These are phyloP conservation scores for Wickerhamiella domercqiae DNA, from an alignment of 805 yeast genomes.

Conservation along the genomic window DNA sequence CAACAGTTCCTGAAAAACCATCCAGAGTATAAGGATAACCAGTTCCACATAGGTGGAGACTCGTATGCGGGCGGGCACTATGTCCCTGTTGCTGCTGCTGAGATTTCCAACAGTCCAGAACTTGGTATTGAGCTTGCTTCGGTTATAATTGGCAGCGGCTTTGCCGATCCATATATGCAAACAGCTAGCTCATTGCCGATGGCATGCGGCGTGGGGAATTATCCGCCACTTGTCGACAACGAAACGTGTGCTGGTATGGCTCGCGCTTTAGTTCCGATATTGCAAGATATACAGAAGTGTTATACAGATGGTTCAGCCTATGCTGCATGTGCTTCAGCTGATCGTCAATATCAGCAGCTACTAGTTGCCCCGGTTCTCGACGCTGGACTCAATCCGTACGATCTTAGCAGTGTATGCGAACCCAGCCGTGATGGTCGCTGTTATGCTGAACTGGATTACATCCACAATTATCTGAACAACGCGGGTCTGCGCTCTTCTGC, in stretches of 20 bases:
- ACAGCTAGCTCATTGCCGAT: conserved; percentile 70
- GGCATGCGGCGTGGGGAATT: conserved; percentile 85
- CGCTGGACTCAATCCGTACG: conserved; percentile 87
- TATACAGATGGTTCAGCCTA: conserved; percentile 49
- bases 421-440: conserved; percentile 37
- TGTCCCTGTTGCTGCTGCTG: conserved; percentile 62
- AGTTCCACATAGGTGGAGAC: conserved; percentile 84
- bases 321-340: conserved; percentile 45
- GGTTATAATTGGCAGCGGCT: conserved; percentile 80
- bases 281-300: conserved; percentile 53
- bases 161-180: conserved; percentile 71
- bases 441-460: conserved; percentile 57
- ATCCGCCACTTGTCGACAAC: conserved; percentile 50
- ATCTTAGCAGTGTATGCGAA: conserved; percentile 61
- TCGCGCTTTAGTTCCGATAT: conserved; percentile 31
- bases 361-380: conserved; percentile 64
- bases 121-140: conserved; percentile 54
- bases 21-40: conserved; percentile 43
- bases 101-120: conserved; percentile 32
- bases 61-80: conserved; percentile 80
- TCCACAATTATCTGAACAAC: conserved; percentile 64
- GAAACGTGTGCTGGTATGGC: conserved; percentile 54
- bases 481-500: conserved; percentile 80
- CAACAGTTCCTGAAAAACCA: conserved; percentile 69
- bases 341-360: conserved; percentile 27